Conservation (phyloP, 352 stramenopile species). For the Globisporangium paddicum region DNA sequence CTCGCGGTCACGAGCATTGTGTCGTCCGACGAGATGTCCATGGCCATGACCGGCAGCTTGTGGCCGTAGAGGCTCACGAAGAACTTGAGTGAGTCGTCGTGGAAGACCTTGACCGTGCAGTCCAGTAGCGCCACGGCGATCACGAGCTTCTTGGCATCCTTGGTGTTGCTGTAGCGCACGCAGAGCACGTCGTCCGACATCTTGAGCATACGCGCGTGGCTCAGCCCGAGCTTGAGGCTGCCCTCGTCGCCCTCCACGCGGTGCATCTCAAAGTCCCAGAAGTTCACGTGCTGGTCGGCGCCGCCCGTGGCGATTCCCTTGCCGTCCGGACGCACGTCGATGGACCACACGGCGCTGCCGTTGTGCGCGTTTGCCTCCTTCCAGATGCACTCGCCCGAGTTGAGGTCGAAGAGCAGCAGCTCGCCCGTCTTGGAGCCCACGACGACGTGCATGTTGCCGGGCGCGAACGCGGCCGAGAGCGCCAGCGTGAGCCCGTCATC, state of each 20-base stretch:
- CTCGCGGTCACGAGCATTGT: constrained; percentile 96
- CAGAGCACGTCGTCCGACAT: constrained; percentile 98
- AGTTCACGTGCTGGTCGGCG: constrained; percentile 98
- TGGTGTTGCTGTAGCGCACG: constrained; percentile 95
- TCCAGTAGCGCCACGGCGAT: constrained; percentile 92
- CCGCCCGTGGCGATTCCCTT: constrained; percentile 94
- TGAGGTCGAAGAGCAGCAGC: constrained; percentile 92
- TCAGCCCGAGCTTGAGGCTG: constrained; percentile 86
- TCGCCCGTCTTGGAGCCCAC: constrained; percentile 97
- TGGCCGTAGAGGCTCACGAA: constrained; percentile 99
- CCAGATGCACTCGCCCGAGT: constrained; percentile 92
- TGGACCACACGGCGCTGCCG: constrained; percentile 94
- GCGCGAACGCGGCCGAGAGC: constrained; percentile 94
- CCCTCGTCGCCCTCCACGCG: constrained; percentile 37
- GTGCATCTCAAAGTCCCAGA: constrained; percentile 97
- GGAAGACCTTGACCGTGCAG: constrained; percentile 99
- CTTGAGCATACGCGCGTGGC: constrained; percentile 95
- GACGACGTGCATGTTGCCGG: constrained; percentile 96
- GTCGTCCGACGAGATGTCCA: constrained; percentile 98
- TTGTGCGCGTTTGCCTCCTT: constrained; percentile 87
- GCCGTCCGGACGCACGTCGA: constrained; percentile 92
- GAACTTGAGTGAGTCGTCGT: constrained; percentile 99
- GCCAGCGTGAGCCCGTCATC: constrained; percentile 76
- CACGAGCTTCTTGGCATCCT: constrained; percentile 85
- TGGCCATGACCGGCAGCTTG: constrained; percentile 97